phyloP scores from a whole-genome alignment of 116 monocot genomes.

The Dioscorea cayenensis region DNA sequence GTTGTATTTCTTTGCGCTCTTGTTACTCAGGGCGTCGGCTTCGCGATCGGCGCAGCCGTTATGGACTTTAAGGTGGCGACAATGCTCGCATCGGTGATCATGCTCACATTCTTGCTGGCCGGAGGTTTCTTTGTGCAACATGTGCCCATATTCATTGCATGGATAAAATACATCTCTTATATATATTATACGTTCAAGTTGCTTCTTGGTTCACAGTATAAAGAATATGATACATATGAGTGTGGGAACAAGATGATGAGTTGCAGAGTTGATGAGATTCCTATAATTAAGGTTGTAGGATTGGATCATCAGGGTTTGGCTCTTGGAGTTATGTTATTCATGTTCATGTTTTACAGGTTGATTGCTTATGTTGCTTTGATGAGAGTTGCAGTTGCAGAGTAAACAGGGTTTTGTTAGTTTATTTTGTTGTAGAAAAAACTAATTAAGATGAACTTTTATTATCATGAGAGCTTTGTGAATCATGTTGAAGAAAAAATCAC shows the following conservation, averaged over 20 bases:
- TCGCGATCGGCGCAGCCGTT: background rate
- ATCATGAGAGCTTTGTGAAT: too few species aligned
- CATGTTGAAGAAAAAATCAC: too few species aligned
- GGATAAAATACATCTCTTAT: slow-evolving; percentile 5
- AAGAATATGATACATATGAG: background rate
- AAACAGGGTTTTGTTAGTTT: background rate
- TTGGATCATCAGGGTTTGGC: background rate
- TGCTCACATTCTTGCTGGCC: slow-evolving; percentile 5
- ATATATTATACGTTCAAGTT: slow-evolving; percentile 3
- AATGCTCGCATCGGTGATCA: background rate
- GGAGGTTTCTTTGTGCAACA: slow-evolving; percentile 5
- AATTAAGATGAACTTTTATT: too few species aligned
- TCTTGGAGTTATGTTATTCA: background rate
- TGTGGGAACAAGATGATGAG: background rate
- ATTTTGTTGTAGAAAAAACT: too few species aligned
- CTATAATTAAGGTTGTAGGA: background rate
- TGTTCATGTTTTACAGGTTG: background rate
- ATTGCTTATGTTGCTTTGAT: background rate
- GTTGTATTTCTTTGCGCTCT: background rate
- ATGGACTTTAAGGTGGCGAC: slow-evolving; percentile 1
- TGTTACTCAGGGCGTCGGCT: background rate
- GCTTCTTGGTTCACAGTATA: slow-evolving; percentile 4
- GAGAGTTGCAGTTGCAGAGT: background rate
- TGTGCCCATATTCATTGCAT: background rate
- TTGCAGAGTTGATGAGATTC: background rate